Evolutionary conservation across 768 basidiomycete genomes (phyloP), one percentile per base, ranked within the genome.

Genomic region (Tubosaeta brunneosetosa): DNA sequence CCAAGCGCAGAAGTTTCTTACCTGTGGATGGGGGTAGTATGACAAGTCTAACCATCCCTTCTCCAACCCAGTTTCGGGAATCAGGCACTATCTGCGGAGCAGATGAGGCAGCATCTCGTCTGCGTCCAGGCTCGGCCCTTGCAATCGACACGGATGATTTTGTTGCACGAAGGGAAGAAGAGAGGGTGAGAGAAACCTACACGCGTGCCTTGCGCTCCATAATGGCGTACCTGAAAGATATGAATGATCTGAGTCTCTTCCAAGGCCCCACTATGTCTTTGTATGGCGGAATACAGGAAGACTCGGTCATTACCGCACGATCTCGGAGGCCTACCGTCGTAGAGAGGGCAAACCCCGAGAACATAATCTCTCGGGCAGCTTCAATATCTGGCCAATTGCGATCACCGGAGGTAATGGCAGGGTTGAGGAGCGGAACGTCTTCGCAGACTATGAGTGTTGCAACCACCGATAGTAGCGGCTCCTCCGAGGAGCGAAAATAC

Each of bases 211-310:
- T 99, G 48, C 82, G 90, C 50, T 88, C 90, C 10, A 83, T 99
- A 16, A 94, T 98, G 88, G 91, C 93, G 7, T 99, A 98, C 69
- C 79, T 99, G 17, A 84, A 85, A 61, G 97, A 99, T 62, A 87
- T 99, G 83, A 88, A 94, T 64, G 97, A 99, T 64, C 76, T 99
- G 29, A 85, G 85, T 16, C 69, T 84, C 58, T 80, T 84, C 17
- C 86, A 86, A 62, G 64, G 72, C 14, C 75, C 77, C 52, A 68
- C 77, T 11, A 55, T 82, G 60, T 83, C 82, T 51, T 73, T 84
- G 68, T 86, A 88, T 64, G 81, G 82, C 13, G 64, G 73, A 19
- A 63, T 74, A 3, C 64, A 74, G 10, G 81, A 82, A 25, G 81
- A 82, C 42, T 60, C 62, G 19, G 60, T 64, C 14, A 56, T 48